These are phyloP conservation scores for Hebeloma cylindrosporum DNA, from an alignment of 768 basidiomycete species.

Conservation along the genomic window DNA sequence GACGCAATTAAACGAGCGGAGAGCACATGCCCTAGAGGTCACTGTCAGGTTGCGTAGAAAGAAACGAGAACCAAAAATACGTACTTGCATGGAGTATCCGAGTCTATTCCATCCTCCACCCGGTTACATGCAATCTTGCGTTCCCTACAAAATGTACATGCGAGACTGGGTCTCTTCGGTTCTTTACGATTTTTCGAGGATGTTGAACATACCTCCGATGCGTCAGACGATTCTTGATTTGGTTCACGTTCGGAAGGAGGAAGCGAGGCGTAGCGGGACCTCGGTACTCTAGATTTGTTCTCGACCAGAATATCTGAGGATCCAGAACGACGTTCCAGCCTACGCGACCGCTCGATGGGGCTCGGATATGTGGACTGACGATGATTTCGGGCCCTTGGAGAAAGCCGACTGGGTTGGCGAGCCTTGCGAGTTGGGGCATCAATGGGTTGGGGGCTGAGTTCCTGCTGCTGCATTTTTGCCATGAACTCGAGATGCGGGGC, in stretches of 20 bases:
- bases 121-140: constrained; percentile 43
- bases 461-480: constrained; percentile 14
- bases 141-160: constrained; percentile 42
- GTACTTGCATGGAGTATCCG: constrained; percentile 52
- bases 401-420: neutral
- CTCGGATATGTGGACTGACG: too few species aligned
- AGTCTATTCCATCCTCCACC: constrained; percentile 34
- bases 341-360: too few species aligned
- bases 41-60: neutral
- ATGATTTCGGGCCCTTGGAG: neutral
- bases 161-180: constrained; percentile 30
- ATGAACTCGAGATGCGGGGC: constrained; percentile 23
- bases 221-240: neutral
- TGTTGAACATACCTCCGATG: neutral
- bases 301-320: too few species aligned
- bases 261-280: neutral
- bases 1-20: too few species aligned
- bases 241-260: neutral
- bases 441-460: constrained; percentile 1
- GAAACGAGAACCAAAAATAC: constrained; percentile 17
- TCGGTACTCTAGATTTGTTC: too few species aligned
- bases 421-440: neutral
- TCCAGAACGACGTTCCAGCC: too few species aligned
- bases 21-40: too few species aligned
- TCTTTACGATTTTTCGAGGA: constrained; percentile 19